phyloP scores from a whole-genome alignment of 192 early-diverging fungal genomes.

The Allomyces macrogynus region DNA sequence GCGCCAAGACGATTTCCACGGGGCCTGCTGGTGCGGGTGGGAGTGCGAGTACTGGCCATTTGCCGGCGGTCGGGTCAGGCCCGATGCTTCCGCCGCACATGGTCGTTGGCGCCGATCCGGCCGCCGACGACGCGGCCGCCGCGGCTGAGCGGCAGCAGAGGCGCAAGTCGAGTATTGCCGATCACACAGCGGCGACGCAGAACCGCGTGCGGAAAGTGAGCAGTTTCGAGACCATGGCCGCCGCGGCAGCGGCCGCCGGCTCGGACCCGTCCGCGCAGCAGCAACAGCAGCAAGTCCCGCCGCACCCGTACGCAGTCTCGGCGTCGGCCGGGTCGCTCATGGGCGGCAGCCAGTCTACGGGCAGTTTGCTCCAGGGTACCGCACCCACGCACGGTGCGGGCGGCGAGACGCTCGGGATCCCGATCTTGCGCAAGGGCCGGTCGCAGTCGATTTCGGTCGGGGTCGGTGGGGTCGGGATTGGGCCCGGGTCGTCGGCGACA shows the following conservation, averaged over 20 bases:
- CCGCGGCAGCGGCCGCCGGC: too few relatives aligned
- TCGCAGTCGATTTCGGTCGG: background rate
- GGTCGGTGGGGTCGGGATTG: background rate
- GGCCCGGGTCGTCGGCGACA: background rate
- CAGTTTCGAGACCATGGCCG: too few relatives aligned
- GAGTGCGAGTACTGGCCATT: too few relatives aligned
- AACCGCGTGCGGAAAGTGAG: background rate
- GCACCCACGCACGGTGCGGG: too few relatives aligned
- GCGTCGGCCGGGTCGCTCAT: too few relatives aligned
- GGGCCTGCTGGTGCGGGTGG: background rate
- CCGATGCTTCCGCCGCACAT: background rate
- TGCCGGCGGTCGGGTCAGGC: background rate
- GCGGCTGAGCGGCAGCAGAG: background rate
- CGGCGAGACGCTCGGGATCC: background rate
- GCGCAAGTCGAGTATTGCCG: slow-evolving; percentile 1
- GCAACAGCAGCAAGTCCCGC: too few relatives aligned
- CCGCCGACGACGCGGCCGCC: background rate
- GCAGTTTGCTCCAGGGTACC: too few relatives aligned
- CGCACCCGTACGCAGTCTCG: too few relatives aligned
- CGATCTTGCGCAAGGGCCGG: background rate
- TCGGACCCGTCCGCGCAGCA: too few relatives aligned
- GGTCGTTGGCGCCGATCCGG: background rate
- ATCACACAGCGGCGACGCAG: background rate
- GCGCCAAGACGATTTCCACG: background rate
- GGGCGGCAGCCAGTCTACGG: too few relatives aligned